A percentile compares a stretch with the other conserved stretches of the same genome.
These are phyloP conservation scores for Solanum tarapatanum DNA, from an alignment of 257 asterid species.

Conservation along the genomic window DNA sequence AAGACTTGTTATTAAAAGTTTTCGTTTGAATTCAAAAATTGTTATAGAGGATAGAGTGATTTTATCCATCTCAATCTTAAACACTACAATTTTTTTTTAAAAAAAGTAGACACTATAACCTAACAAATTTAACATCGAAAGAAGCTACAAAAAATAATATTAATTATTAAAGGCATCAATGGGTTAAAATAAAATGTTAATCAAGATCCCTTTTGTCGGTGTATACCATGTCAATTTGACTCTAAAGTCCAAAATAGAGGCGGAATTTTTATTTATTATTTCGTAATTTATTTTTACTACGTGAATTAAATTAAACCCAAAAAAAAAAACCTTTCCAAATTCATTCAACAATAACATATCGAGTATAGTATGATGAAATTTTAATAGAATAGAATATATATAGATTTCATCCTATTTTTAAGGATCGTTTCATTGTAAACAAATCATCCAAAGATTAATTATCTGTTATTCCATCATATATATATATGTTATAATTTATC, in stretches of 20 bases:
- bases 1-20: too few species aligned
- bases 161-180: not conserved
- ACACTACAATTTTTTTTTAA: fast-evolving
- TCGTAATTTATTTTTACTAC: not conserved
- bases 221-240: not conserved
- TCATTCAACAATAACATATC: not conserved
- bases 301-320: not conserved
- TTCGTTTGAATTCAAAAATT: too few species aligned
- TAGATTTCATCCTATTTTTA: too few species aligned
- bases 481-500: too few species aligned
- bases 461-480: too few species aligned
- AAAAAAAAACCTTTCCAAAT: not conserved
- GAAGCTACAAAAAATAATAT: not conserved
- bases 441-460: too few species aligned
- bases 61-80: not conserved
- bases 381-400: fast-evolving
- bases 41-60: not conserved
- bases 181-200: not conserved
- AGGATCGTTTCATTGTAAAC: too few species aligned
- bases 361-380: not conserved
- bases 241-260: not conserved
- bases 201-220: not conserved
- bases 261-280: not conserved
- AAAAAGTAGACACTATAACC: not conserved
- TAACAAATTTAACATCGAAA: not conserved